These are phyloP conservation scores for Talaromyces verruculosus DNA, from an alignment of 2,329 filamentous ascomycete species.

Conservation along the genomic window DNA sequence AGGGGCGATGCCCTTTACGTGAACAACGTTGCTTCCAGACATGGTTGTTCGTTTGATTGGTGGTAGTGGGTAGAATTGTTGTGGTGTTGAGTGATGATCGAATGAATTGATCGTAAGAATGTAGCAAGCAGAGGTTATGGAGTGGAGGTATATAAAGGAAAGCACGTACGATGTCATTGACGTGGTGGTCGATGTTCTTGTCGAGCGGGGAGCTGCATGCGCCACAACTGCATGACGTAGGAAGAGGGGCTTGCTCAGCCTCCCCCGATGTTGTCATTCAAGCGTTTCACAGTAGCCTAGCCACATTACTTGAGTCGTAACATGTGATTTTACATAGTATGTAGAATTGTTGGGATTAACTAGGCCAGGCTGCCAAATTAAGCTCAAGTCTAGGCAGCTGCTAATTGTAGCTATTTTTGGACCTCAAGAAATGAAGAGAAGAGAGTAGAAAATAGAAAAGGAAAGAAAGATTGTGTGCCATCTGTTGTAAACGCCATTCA, in stretches of 20 bases:
- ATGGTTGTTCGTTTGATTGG: slow-evolving; percentile 42
- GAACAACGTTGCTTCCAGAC: slow-evolving; percentile 64
- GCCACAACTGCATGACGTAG: slow-evolving; percentile 20
- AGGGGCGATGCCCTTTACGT: slow-evolving; percentile 84
- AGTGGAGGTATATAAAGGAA: not conserved
- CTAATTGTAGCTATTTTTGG: not conserved
- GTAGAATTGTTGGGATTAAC: not conserved
- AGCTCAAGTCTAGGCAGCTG: slow-evolving; percentile 1
- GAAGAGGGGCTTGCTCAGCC: slow-evolving; percentile 6
- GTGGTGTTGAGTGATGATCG: not conserved
- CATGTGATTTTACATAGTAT: not conserved
- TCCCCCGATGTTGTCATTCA: slow-evolving; percentile 12
- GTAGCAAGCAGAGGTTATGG: not conserved
- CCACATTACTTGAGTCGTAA: slow-evolving; percentile 4
- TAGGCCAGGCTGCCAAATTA: not conserved
- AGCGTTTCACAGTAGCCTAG: not conserved
- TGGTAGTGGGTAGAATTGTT: not conserved
- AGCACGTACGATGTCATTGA: slow-evolving; percentile 14
- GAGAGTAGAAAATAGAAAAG: slow-evolving; percentile 11
- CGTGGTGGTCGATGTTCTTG: not conserved
- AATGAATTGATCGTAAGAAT: not conserved
- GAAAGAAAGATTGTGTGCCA: slow-evolving; percentile 11
- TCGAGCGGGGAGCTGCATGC: slow-evolving; percentile 13
- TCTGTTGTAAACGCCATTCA: not conserved
- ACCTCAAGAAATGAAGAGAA: slow-evolving; percentile 3